Percentiles rank a stretch among this genome's conserved stretches.
Conservation (phyloP, 2,329 filamentous ascomycete genomes). For the Zasmidium cellare region DNA sequence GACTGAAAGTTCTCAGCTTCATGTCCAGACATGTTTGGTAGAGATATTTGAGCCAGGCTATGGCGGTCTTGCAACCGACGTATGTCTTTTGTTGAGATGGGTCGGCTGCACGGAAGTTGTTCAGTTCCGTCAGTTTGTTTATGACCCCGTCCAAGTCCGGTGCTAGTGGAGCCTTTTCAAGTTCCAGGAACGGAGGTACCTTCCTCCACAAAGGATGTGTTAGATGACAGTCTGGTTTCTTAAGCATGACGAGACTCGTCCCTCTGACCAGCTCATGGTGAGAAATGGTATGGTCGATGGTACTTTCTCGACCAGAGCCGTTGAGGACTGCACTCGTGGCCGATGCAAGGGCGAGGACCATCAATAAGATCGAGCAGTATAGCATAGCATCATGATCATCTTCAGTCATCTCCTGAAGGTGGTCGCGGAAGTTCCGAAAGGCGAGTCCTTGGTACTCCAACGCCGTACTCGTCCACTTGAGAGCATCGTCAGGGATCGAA, state of each 20-base stretch:
- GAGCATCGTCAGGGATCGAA: conserved; percentile 6
- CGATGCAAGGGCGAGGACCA: conserved; percentile 17
- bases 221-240: conserved; percentile 10
- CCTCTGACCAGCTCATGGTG: conserved; percentile 17
- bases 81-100: not conserved
- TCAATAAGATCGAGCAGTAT: conserved; percentile 14
- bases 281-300: conserved; percentile 11
- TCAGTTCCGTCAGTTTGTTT: not conserved
- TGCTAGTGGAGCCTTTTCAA: not conserved
- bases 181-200: conserved; percentile 10
- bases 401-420: not conserved
- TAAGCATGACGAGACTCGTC: conserved; percentile 13
- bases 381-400: conserved; percentile 17
- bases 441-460: conserved; percentile 15
- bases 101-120: not conserved
- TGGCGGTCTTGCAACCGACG: conserved; percentile 13
- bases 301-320: conserved; percentile 6
- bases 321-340: conserved; percentile 9
- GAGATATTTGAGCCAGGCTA: conserved; percentile 14
- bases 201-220: conserved; percentile 6
- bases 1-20: conserved; percentile 6
- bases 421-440: conserved; percentile 11
- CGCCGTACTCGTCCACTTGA: conserved; percentile 11
- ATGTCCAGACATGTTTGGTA: conserved; percentile 8
- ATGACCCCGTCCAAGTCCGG: conserved; percentile 1